Base-by-base conservation (phyloP, 2,329 filamentous ascomycete genomes). In the Leptographium procerum region DNA sequence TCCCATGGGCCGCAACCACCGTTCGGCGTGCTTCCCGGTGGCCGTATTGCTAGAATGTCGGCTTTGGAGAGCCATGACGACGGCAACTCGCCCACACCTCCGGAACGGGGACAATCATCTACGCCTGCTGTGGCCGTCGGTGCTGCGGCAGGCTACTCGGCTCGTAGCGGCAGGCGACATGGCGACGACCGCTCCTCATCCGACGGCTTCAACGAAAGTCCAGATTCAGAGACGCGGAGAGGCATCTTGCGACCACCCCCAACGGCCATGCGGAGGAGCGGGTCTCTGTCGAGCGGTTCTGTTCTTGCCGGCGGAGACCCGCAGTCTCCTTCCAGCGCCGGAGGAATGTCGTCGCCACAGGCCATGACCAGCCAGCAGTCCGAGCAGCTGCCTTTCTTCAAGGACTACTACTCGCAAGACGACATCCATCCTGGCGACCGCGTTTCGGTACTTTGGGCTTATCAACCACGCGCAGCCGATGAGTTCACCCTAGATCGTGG, bases 361-460 rank as follows among this genome's bases (percentile, higher is more conserved):
- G 91, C 87, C 29, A 74, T 92, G 61, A 83, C 85, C 28, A 96
- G 91, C 66, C 90, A 92, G 60, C 91, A 96, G 69, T 97, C 92
- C 0, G 94, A 99, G 72, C 94, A 97, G 70, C 76, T 99, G 57
- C 86, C 89, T 4, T 96, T 91, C 69, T 99, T 99, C 83, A 96
- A 96, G 69, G 94, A 99, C 71, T 99, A 99, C 72, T 99, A 99
- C 69, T 97, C 92, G 2, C 87, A 92, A 65, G 94, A 97, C 66
- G 91, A 97, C 66, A 96, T 99, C 59, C 89, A 92, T 66, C 88
- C 92, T 0, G 87, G 89, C 59, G 91, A 97, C 67, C 87, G 87
- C 60, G 92, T 99, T 48, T 83, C 94, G 16, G 89, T 91, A 2
- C 80, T 99, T 16, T 99, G 94, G 94, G 92, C 94, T 2, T 99